A percentile compares a stretch with the other conserved stretches of the same genome.
Evolutionary conservation across 768 basidiomycete species (phyloP).

Genomic region (Pulveroboletus sp.): DNA sequence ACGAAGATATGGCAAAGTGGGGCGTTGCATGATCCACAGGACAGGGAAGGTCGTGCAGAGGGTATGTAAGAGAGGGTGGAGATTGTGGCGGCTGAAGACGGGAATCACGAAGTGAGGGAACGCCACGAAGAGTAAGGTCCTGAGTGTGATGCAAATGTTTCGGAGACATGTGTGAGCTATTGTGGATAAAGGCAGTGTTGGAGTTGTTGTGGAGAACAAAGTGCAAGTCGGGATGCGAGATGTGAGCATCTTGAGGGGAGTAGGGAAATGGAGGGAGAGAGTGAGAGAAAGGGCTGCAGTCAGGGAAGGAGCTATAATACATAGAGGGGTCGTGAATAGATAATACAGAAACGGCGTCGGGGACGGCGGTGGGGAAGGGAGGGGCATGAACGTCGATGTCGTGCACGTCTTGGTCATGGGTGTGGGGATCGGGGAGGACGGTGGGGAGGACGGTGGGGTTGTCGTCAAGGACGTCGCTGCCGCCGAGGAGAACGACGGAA

Average conservation of each 20-base stretch:
- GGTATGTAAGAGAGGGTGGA: conserved; percentile 21
- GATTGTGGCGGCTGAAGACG: conserved; percentile 27
- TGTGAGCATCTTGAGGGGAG: conserved; percentile 25
- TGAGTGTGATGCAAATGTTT: conserved; percentile 28
- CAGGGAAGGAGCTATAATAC: conserved; percentile 32
- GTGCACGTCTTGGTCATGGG: conserved; percentile 27
- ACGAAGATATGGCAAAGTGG: conserved; percentile 17
- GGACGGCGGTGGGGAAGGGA: conserved; percentile 17
- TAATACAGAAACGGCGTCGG: conserved; percentile 28
- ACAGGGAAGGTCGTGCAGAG: conserved; percentile 24
- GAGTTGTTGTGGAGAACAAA: conserved; percentile 24
- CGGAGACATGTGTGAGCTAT: conserved; percentile 23
- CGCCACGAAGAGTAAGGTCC: conserved; percentile 16
- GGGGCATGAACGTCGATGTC: conserved; percentile 31
- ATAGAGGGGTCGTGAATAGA: conserved; percentile 27
- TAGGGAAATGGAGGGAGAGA: conserved; percentile 23
- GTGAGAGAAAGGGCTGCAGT: conserved; percentile 20
- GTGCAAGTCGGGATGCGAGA: conserved; percentile 26
- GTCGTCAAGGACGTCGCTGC: conserved; percentile 18
- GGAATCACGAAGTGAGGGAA: conserved; percentile 22
- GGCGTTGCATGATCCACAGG: conserved; percentile 13
- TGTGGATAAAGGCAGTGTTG: conserved; percentile 14
- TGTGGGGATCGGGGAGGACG: conserved; percentile 21
- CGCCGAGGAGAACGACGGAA: conserved; percentile 17
- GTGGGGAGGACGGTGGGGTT: conserved; percentile 7